phyloP scores from a whole-genome alignment of 441 rosid species.

The Populus trichocarpa region DNA sequence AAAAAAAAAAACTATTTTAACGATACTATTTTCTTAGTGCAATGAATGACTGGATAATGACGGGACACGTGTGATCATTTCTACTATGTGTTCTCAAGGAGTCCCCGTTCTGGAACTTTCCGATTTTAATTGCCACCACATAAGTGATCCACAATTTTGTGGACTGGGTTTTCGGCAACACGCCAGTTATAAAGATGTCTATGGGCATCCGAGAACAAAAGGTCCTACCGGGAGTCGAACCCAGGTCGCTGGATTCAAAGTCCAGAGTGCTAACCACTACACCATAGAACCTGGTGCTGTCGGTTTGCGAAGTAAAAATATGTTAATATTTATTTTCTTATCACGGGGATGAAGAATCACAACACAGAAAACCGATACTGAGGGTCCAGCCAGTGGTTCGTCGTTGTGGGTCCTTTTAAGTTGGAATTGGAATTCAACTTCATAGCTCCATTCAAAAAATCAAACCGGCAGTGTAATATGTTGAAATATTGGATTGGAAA shows the following conservation, averaged over 20 bases:
- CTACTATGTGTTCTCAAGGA: neutral
- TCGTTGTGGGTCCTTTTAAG: neutral
- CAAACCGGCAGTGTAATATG: neutral
- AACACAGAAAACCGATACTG: neutral
- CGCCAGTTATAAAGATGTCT: no score
- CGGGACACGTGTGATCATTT: no score
- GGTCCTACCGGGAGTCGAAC: slow-evolving; percentile 97
- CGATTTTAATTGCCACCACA: no score
- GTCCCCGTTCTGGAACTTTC: no score
- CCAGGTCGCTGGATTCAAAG: slow-evolving; percentile 99
- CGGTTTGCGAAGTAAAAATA: no score
- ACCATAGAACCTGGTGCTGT: slow-evolving; percentile 59
- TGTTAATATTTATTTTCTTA: no score
- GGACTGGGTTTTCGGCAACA: no score
- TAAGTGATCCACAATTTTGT: no score
- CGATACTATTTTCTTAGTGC: no score
- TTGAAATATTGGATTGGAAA: no score
- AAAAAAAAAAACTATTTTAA: no score
- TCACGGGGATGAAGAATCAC: neutral
- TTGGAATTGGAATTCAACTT: neutral
- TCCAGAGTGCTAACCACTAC: slow-evolving; percentile 99
- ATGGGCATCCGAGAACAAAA: neutral
- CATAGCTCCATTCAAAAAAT: neutral
- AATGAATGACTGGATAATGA: no score
- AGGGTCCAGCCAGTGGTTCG: neutral